Evolutionary conservation across 1,139 yeast species (phyloP).

Genomic region (Suhomyces choctaworum): DNA sequence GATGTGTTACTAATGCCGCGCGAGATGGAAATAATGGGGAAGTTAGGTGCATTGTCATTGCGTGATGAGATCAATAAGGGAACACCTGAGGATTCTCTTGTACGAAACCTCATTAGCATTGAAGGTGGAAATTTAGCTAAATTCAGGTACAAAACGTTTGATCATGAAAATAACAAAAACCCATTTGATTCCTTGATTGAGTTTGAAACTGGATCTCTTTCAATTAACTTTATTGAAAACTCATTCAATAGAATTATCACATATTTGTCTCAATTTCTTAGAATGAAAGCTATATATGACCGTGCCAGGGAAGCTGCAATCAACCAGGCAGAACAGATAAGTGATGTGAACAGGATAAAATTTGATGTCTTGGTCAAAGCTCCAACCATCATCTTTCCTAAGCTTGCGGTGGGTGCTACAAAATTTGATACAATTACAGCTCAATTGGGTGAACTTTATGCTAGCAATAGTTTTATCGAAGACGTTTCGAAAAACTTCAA

Average conservation of each 20-base stretch:
- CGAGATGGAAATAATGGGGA: constrained; percentile 71
- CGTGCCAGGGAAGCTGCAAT: constrained; percentile 83
- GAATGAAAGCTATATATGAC: constrained; percentile 87
- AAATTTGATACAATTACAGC: constrained; percentile 64
- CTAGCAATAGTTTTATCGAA: constrained; percentile 57
- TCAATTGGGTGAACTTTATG: constrained; percentile 80
- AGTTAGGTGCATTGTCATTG: constrained; percentile 76
- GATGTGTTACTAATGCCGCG: constrained; percentile 71
- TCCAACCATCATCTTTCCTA: constrained; percentile 82
- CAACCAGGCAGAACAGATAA: constrained; percentile 63
- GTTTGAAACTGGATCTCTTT: constrained; percentile 74
- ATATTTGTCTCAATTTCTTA: constrained; percentile 72
- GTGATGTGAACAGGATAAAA: constrained; percentile 61
- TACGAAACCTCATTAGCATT: constrained; percentile 71
- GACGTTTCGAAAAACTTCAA: constrained; percentile 25
- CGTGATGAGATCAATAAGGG: constrained; percentile 76
- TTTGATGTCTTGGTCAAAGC: constrained; percentile 74
- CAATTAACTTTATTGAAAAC: constrained; percentile 76
- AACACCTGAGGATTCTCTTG: constrained; percentile 55
- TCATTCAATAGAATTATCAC: constrained; percentile 68
- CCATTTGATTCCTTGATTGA: constrained; percentile 61
- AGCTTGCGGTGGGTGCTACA: constrained; percentile 41
- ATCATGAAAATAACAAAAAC: constrained; percentile 47
- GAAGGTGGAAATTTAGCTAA: constrained; percentile 85
- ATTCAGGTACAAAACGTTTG: constrained; percentile 79